Evolutionary conservation across 495 filamentous ascomycete genomes (phyloP), one percentile per base, ranked within the genome.

Genomic region (Trypethelium eluteriae): DNA sequence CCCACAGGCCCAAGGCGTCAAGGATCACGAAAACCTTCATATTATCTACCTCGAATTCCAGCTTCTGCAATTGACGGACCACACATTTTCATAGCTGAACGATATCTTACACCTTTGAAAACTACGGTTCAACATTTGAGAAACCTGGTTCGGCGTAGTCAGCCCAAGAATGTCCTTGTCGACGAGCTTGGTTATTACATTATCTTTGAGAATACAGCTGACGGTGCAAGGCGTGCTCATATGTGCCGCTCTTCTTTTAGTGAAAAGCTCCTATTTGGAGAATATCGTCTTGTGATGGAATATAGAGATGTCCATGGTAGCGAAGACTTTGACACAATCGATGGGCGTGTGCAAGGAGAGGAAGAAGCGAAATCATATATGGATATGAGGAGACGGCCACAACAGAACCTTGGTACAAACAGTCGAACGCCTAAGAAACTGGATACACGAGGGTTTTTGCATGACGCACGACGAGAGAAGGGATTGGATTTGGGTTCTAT

Each of bases 131-230:
- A 62, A 38, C 49, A 59, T 38, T 34, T 62, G 35, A 46, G 38
- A 36, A 32, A 50, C 16, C 66, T 53, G n/a, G 7, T 65, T 12
- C 18, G 38, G n/a, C 11, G 16, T 3, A 12, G 5, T 61, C 12
- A 61, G 12, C 66, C 66, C 18, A 39, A 38, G 5, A 38, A 44
- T 5, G 38, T 64, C 2, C 36, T 16, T 4, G 63, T 64, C 36
- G 80, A 79, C 78, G 62, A 41, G 2, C 50, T 3, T 10, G 71
- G 71, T 10, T 73, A 66, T 36, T 71, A 70, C 35, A 64, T 73
- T 11, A 32, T 39, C 12, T 71, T 69, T 36, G 38, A 64, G 16
- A 59, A 73, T 39, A 47, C 47, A 3, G 9, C n/a, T 7, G 9
- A 38, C 34, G 67, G 69, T 6, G 44, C 34, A 11, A 10, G 16